A percentile compares a stretch with the other conserved stretches of the same genome.
Evolutionary conservation across 2,329 filamentous ascomycete species (phyloP).

Genomic region (Talaromyces sp.): DNA sequence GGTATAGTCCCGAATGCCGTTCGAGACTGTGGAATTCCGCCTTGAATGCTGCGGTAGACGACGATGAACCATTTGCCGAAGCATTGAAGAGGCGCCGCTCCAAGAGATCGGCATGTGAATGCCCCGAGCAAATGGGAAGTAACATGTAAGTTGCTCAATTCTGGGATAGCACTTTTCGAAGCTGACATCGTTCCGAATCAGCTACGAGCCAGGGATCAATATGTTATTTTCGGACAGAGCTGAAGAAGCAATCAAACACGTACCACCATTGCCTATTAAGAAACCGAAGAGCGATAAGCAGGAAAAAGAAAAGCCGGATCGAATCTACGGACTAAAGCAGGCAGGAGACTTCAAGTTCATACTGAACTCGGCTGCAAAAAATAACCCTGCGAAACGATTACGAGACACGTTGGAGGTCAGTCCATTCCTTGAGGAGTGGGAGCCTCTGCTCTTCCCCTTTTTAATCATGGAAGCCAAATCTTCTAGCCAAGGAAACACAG

Average conservation of each 20-base stretch:
- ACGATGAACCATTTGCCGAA: background rate
- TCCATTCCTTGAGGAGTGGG: conserved; percentile 17
- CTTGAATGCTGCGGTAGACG: background rate
- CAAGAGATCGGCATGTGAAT: conserved; percentile 2
- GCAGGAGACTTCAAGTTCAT: conserved; percentile 18
- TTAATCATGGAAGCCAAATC: conserved; percentile 21
- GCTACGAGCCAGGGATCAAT: conserved; percentile 7
- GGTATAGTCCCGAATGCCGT: conserved; percentile 10
- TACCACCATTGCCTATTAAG: background rate
- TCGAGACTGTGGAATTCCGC: conserved; percentile 16
- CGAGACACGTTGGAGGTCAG: conserved; percentile 15
- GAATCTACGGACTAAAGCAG: conserved; percentile 18
- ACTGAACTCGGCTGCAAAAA: conserved; percentile 12
- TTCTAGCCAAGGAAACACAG: conserved; percentile 6
- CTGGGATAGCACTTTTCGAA: background rate
- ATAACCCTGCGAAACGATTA: background rate
- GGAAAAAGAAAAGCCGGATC: conserved; percentile 16
- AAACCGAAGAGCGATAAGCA: background rate
- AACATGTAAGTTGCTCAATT: background rate
- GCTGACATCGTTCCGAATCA: background rate
- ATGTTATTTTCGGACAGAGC: conserved; percentile 18
- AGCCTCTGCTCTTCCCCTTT: conserved; percentile 21
- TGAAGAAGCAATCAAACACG: conserved; percentile 16
- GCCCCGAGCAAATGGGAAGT: background rate
- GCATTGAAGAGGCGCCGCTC: background rate